Conservation (phyloP, 2,329 filamentous ascomycete species). For the Zasmidium angulare region DNA sequence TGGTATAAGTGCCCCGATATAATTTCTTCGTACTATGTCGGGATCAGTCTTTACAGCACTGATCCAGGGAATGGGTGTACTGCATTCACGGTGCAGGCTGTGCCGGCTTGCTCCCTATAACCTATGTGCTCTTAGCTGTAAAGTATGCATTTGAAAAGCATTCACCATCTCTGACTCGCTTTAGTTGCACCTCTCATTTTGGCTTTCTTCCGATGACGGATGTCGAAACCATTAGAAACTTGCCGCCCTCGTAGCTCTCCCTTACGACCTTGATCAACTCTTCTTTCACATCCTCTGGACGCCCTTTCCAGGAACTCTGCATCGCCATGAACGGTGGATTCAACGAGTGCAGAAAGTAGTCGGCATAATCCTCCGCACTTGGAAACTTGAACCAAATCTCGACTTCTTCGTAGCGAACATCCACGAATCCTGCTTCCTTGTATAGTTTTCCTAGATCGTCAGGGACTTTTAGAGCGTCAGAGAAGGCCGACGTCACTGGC, state of each 20-base stretch:
- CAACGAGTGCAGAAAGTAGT: conserved; percentile 8
- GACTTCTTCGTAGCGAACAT: conserved; percentile 4
- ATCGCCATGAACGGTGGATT: conserved; percentile 11
- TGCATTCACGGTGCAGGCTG: background rate
- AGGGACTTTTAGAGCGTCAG: background rate
- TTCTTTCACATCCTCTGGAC: conserved; percentile 6
- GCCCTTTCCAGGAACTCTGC: conserved; percentile 9
- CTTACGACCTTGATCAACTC: conserved; percentile 8
- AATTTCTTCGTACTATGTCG: background rate
- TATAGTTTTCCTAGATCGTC: conserved; percentile 9
- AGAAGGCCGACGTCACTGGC: background rate
- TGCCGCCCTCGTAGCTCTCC: conserved; percentile 11
- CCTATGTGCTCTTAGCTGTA: too few species aligned
- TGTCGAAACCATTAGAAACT: conserved; percentile 5
- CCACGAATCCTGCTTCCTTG: conserved; percentile 7
- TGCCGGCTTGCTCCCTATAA: background rate
- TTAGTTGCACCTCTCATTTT: background rate
- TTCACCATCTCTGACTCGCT: too few species aligned
- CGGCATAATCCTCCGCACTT: conserved; percentile 13
- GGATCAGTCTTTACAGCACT: background rate
- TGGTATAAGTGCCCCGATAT: background rate
- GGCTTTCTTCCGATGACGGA: conserved; percentile 8
- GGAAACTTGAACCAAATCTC: conserved; percentile 5
- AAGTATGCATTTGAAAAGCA: too few species aligned
- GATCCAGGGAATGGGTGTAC: background rate